Conservation (phyloP, 202 grass and related monocot genomes). For the Digitaria exilis region DNA sequence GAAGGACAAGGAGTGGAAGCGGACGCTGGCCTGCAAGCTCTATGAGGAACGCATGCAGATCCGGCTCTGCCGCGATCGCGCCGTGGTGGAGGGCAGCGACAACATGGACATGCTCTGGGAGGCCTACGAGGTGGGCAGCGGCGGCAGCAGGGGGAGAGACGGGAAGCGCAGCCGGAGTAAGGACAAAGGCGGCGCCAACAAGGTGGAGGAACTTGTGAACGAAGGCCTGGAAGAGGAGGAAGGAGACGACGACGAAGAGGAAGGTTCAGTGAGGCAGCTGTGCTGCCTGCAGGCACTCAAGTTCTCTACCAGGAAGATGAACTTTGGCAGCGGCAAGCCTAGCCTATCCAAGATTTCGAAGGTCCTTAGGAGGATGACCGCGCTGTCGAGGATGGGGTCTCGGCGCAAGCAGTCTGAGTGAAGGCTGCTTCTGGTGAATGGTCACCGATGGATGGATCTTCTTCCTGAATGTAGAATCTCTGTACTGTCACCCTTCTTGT, state of each 20-base stretch:
- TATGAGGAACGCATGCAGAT: constrained; percentile 84
- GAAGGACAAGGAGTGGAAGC: constrained; percentile 87
- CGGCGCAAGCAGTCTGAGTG: constrained; percentile 42
- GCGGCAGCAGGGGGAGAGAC: not conserved
- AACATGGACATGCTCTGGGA: constrained; percentile 98
- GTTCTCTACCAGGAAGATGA: constrained; percentile 88
- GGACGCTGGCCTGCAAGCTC: constrained; percentile 84
- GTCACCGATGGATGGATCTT: not conserved
- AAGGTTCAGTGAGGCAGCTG: constrained; percentile 55
- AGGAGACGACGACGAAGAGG: constrained; percentile 26
- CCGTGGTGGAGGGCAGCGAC: constrained; percentile 52
- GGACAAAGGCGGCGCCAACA: not conserved
- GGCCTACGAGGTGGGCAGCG: constrained; percentile 75
- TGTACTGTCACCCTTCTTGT: constrained; percentile 19
- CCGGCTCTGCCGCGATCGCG: constrained; percentile 60
- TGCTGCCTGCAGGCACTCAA: constrained; percentile 92
- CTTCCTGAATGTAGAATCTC: not conserved
- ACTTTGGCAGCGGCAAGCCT: constrained; percentile 67
- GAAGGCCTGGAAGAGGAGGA: constrained; percentile 6
- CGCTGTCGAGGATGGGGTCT: constrained; percentile 54
- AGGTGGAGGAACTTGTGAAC: not conserved
- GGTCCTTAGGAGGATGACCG: constrained; percentile 70
- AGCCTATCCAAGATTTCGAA: constrained; percentile 84
- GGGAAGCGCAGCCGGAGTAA: constrained; percentile 31
- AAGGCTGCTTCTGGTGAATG: constrained; percentile 30